Evolutionary conservation across 495 filamentous ascomycete species (phyloP).

Genomic region (Neurospora sp.): DNA sequence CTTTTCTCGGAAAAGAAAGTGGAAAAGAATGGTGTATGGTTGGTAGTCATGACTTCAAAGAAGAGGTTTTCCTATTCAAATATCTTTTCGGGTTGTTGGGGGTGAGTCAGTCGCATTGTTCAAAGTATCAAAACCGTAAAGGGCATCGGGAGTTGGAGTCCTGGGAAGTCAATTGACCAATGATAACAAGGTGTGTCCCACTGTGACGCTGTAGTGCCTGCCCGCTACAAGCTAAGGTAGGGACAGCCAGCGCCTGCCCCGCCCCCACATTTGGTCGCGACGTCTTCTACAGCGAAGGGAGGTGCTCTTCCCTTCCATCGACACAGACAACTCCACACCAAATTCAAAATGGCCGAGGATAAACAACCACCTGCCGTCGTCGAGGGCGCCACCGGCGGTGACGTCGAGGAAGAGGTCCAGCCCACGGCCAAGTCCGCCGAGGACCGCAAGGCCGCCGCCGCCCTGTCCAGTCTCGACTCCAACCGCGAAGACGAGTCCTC

Average conservation of each 20-base stretch:
- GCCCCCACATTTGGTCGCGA: neutral
- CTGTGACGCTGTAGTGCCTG: neutral
- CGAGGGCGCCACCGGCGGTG: constrained; percentile 51
- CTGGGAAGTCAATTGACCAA: neutral
- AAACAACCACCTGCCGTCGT: constrained; percentile 44
- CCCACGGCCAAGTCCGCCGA: constrained; percentile 62
- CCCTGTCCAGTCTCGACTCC: constrained; percentile 65
- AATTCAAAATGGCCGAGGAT: constrained; percentile 44
- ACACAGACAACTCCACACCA: neutral
- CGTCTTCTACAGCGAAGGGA: neutral
- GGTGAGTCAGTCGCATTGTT: neutral
- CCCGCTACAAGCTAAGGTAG: neutral
- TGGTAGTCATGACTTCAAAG: neutral
- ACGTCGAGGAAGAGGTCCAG: constrained; percentile 50
- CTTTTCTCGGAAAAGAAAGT: neutral
- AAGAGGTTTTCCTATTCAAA: neutral
- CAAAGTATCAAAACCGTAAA: neutral
- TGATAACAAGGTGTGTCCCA: neutral
- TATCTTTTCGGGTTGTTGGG: neutral
- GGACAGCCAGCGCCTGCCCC: neutral
- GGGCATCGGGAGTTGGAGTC: neutral
- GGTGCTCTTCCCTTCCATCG: neutral
- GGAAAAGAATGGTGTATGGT: neutral
- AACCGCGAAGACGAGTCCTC: constrained; percentile 46
- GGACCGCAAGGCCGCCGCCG: constrained; percentile 84